phyloP scores from a whole-genome alignment of 2,329 filamentous ascomycete species.

The Daldinia sp. region DNA sequence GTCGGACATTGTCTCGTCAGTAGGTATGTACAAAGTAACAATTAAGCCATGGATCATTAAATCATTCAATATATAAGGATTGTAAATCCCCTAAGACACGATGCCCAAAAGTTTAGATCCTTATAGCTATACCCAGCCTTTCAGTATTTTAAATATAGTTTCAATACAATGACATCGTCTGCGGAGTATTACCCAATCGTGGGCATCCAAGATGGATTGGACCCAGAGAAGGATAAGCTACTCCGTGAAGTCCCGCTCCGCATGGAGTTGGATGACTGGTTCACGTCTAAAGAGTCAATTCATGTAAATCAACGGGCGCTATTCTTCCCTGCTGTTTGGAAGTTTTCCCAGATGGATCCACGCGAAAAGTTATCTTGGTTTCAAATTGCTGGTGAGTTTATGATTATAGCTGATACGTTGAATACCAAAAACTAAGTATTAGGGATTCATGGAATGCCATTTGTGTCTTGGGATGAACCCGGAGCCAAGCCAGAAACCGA shows the following conservation, averaged over 20 bases:
- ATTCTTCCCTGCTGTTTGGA: conserved; percentile 1
- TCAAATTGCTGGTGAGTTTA: conserved; percentile 3
- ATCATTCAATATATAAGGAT: neutral
- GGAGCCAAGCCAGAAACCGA: neutral
- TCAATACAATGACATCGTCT: neutral
- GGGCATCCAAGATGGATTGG: neutral
- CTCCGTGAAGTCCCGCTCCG: neutral
- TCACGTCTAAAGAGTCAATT: neutral
- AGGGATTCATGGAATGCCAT: conserved; percentile 4
- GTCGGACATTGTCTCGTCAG: neutral
- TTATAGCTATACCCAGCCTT: too few relatives aligned
- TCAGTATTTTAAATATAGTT: neutral
- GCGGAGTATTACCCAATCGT: neutral
- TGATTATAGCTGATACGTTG: neutral
- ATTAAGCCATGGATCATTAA: too few relatives aligned
- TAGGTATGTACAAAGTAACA: too few relatives aligned
- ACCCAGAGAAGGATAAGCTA: neutral
- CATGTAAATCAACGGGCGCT: neutral
- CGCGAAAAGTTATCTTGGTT: conserved; percentile 5
- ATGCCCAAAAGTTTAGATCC: too few relatives aligned
- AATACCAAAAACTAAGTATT: neutral
- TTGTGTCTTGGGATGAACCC: conserved; percentile 2
- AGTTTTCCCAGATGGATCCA: neutral
- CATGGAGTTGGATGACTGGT: conserved; percentile 2
- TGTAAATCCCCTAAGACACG: neutral